Percentiles rank a stretch among this genome's conserved stretches.
Conservation (phyloP, 805 yeast species). For the Metschnikowia shivogae region DNA sequence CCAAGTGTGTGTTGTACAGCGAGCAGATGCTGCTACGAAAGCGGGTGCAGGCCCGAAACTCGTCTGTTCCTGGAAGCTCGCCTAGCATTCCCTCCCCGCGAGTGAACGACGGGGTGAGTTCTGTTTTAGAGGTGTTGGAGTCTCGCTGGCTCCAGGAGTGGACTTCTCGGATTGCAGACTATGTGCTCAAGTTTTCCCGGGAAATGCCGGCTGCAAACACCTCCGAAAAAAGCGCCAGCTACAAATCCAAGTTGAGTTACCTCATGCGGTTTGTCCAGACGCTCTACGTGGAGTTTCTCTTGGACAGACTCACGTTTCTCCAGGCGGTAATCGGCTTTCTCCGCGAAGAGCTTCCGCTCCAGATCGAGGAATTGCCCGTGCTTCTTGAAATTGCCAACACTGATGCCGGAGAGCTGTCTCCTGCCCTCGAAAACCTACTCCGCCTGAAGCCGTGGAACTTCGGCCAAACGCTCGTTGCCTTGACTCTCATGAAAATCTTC, state of each 20-base stretch:
- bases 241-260: slow-evolving; percentile 56
- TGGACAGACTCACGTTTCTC: slow-evolving; percentile 60
- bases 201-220: slow-evolving; percentile 28
- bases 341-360: slow-evolving; percentile 31
- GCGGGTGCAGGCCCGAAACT: slow-evolving; percentile 24
- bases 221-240: slow-evolving; percentile 30
- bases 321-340: slow-evolving; percentile 60
- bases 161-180: slow-evolving; percentile 78
- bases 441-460: slow-evolving; percentile 21
- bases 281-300: slow-evolving; percentile 61
- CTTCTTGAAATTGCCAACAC: slow-evolving; percentile 17
- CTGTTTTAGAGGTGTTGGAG: slow-evolving; percentile 36
- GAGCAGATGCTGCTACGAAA: slow-evolving; percentile 29
- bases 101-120: slow-evolving; percentile 1
- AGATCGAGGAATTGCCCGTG: slow-evolving; percentile 22
- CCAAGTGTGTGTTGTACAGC: slow-evolving; percentile 79
- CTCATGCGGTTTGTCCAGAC: slow-evolving; percentile 56
- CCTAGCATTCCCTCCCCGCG: neutral
- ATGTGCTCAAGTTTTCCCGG: slow-evolving; percentile 47
- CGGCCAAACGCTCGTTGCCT: slow-evolving; percentile 33
- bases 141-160: slow-evolving; percentile 76
- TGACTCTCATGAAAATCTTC: slow-evolving; percentile 56
- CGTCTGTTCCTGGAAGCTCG: slow-evolving; percentile 1
- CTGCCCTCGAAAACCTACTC: slow-evolving; percentile 3
- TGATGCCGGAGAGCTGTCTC: slow-evolving; percentile 23